A percentile compares a stretch with the other conserved stretches of the same genome.
Evolutionary conservation across 306 rosid genomes (phyloP).

Genomic region (Mimosa pudica): DNA sequence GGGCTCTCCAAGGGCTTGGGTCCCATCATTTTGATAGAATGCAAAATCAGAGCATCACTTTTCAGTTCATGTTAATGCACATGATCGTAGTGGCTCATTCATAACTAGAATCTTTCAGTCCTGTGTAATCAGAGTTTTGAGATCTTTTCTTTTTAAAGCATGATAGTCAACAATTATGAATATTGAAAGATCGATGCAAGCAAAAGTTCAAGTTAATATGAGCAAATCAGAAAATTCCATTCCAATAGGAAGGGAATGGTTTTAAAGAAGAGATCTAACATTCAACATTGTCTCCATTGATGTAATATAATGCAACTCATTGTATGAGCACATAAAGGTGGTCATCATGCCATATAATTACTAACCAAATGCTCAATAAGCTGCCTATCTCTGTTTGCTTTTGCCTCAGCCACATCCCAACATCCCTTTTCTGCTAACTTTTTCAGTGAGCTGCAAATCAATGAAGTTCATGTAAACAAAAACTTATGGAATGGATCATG

Average conservation of each 20-base stretch:
- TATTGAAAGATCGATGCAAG: neutral
- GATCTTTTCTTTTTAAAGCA: neutral
- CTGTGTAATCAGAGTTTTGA: neutral
- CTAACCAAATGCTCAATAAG: slow-evolving; percentile 92
- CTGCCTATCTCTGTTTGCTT: slow-evolving; percentile 64
- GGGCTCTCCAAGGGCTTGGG: too few species aligned
- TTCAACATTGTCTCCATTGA: slow-evolving; percentile 17
- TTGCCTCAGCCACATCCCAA: slow-evolving; percentile 98
- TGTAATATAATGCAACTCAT: neutral
- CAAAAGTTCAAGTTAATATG: neutral
- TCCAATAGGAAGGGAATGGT: slow-evolving; percentile 19
- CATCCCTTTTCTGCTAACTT: slow-evolving; percentile 90
- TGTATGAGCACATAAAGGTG: slow-evolving; percentile 19
- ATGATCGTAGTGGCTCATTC: neutral
- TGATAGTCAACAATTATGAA: neutral
- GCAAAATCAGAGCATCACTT: neutral
- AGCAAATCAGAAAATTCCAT: neutral
- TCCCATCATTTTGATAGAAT: neutral
- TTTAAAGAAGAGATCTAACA: slow-evolving; percentile 11
- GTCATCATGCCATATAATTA: slow-evolving; percentile 33
- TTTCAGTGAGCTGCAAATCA: slow-evolving; percentile 70
- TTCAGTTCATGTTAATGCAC: neutral
- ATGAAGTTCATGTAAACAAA: slow-evolving; percentile 32
- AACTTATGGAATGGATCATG: neutral
- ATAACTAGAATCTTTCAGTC: neutral